These are phyloP conservation scores for Zea luxurians DNA, from an alignment of 176 grass and related monocot species.

Conservation along the genomic window DNA sequence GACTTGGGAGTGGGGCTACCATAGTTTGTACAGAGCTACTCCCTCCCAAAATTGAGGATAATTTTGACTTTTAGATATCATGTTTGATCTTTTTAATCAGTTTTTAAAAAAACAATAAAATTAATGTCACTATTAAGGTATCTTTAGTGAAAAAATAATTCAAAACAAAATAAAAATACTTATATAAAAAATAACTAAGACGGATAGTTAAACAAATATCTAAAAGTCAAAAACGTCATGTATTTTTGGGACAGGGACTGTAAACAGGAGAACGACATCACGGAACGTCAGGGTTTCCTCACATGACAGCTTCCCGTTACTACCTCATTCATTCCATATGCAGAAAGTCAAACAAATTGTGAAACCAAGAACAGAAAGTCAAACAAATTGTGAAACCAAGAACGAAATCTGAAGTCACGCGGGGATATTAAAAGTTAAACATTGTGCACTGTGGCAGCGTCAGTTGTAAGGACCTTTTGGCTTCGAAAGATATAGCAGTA, in stretches of 20 bases:
- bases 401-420: not conserved
- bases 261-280: conserved; percentile 20
- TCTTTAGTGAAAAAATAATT: too few relatives aligned
- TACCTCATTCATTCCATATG: conserved; percentile 19
- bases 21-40: conserved; percentile 24
- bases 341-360: conserved; percentile 21
- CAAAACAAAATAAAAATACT: too few relatives aligned
- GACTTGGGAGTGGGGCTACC: conserved; percentile 27
- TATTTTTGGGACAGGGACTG: too few relatives aligned
- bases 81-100: too few relatives aligned
- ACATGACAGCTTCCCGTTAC: not conserved
- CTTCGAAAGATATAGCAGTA: conserved; percentile 1
- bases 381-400: conserved; percentile 18
- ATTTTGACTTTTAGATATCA: too few relatives aligned
- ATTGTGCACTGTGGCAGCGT: not conserved
- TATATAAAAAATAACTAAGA: not conserved
- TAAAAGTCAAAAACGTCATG: too few relatives aligned
- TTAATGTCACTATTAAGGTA: too few relatives aligned
- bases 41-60: too few relatives aligned
- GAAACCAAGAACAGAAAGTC: not conserved
- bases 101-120: too few relatives aligned
- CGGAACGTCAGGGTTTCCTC: conserved; percentile 30
- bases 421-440: not conserved
- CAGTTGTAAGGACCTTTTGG: not conserved
- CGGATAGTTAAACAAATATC: conserved; percentile 1